Evolutionary conservation across 768 basidiomycete genomes (phyloP).

Genomic region (Lentinula boryana): DNA sequence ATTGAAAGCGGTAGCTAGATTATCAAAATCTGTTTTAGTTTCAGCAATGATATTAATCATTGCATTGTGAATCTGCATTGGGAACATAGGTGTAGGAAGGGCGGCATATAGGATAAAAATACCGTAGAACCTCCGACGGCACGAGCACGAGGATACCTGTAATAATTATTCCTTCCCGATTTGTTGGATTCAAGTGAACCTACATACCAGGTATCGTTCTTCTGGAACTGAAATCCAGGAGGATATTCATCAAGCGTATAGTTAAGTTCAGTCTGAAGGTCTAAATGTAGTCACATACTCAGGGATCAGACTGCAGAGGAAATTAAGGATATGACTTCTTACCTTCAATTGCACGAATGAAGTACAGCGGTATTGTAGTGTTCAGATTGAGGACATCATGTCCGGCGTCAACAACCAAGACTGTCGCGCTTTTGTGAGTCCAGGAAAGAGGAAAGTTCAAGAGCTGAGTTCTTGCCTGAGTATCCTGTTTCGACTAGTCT

Average conservation of each 20-base stretch:
- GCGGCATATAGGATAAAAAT: neutral
- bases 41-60: slow-evolving; percentile 22
- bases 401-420: slow-evolving; percentile 24
- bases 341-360: slow-evolving; percentile 20
- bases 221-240: slow-evolving; percentile 16
- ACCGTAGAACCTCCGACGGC: slow-evolving; percentile 25
- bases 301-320: no score
- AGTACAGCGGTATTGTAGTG: slow-evolving; percentile 22
- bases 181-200: neutral
- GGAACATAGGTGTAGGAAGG: neutral
- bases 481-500: slow-evolving; percentile 10
- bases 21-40: slow-evolving; percentile 20
- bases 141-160: slow-evolving; percentile 24
- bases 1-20: slow-evolving; percentile 18
- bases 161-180: neutral
- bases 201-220: slow-evolving; percentile 17
- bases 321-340: neutral
- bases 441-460: no score
- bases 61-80: slow-evolving; percentile 20
- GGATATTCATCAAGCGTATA: slow-evolving; percentile 24
- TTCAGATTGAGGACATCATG: slow-evolving; percentile 20
- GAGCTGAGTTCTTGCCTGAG: neutral
- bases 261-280: slow-evolving; percentile 20
- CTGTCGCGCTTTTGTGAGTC: slow-evolving; percentile 8
- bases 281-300: slow-evolving; percentile 6